Evolutionary conservation across 176 grass and related monocot species (phyloP), one percentile per base, ranked within the genome.

Genomic region (Tillandsia leiboldiana): DNA sequence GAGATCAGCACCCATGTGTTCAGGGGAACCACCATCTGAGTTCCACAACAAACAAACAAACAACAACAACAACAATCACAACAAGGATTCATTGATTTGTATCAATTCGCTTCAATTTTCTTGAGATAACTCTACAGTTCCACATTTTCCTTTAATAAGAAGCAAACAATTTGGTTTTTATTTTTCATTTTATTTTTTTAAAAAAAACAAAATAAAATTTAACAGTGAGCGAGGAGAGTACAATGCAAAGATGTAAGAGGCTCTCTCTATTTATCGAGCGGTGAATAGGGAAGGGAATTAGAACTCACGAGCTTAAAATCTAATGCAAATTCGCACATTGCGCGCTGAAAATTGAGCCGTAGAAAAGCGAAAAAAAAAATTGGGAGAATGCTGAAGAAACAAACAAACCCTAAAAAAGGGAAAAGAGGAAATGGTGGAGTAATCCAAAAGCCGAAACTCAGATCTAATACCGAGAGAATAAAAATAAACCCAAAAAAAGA

Each of bases 1-100:
- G 94, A 99, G 75, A 93, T 99, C 77, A 99, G 94, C 51, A 99
- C 84, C 87, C 84, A 90, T 68, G 89, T 93, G 84, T 99, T 79
- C 51, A 93, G 82, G 72, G 94, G 94, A 79, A 99, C 94, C 26
- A 49, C 87, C 70, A 77, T 87, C 89, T 97, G 89, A 81, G 18
- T 2, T 29, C 61, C 50, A 68, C 66, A 14, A 70, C 73, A 73
- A 70, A 24, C 15, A 67, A 73, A 74, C 54, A 48, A 79, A 59
- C 12, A 70, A 42, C 63, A 24, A 24, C 24, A 24, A 24, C 24
- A 24, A 24, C 1, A 24, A 24, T 24, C 24, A 24, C 24, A 24
- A 24, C 24, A 24, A 24, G 24, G 24, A 24, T 24, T 24, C 24
- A 24, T 24, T 24, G 24, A 24, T 24, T 24, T 24, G 24, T 24